A percentile compares a stretch with the other conserved stretches of the same genome.
phyloP scores from a whole-genome alignment of 2,329 filamentous ascomycete genomes.

The Sclerotinia spermophila region DNA sequence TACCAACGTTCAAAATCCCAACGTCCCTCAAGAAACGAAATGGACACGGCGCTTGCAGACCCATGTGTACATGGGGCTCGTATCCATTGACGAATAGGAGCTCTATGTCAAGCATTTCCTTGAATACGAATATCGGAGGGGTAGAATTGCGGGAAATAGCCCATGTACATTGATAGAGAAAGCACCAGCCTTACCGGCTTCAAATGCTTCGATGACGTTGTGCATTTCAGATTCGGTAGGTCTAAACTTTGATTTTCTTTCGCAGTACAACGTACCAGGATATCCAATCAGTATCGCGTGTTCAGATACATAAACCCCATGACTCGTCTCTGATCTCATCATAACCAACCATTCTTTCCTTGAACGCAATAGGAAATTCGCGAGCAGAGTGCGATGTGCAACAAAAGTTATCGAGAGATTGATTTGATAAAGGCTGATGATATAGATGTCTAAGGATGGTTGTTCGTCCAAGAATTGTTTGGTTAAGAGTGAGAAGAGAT shows the following conservation, averaged over 20 bases:
- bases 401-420: background rate
- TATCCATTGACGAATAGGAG: background rate
- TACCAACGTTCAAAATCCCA: background rate
- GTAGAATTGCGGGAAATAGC: background rate
- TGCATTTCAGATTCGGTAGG: background rate
- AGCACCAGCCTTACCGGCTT: background rate
- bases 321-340: background rate
- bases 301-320: background rate
- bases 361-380: constrained; percentile 5
- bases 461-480: background rate
- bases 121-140: background rate
- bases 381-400: constrained; percentile 4
- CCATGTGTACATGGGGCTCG: background rate
- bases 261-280: background rate
- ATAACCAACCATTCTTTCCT: background rate
- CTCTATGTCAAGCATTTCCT: background rate
- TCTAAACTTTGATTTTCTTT: no score
- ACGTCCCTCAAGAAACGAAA: background rate
- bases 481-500: background rate
- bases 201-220: background rate
- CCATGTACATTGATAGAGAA: background rate
- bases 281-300: no score
- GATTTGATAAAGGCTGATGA: background rate
- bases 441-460: background rate
- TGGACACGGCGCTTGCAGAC: no score